Evolutionary conservation across 2,329 filamentous ascomycete genomes (phyloP).

Genomic region (Dothistroma pini): DNA sequence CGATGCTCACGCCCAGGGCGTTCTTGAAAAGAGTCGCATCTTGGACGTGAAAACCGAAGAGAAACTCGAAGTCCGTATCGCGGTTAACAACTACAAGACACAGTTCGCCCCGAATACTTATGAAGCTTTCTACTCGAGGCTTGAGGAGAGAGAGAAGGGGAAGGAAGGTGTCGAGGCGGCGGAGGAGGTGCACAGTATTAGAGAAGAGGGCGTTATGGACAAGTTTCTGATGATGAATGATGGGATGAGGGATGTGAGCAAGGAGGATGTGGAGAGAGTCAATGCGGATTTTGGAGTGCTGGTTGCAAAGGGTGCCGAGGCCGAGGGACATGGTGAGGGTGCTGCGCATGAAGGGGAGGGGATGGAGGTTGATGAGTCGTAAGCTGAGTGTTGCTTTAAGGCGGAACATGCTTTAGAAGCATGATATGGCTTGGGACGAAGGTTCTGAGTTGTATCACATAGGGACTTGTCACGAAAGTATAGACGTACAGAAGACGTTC

Average conservation of each 20-base stretch:
- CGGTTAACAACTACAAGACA: slow-evolving; percentile 42
- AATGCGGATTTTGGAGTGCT: slow-evolving; percentile 34
- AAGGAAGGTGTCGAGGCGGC: slow-evolving; percentile 36
- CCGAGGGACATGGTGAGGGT: slow-evolving; percentile 9
- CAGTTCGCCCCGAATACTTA: slow-evolving; percentile 42
- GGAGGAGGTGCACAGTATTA: slow-evolving; percentile 33
- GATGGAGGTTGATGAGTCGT: slow-evolving; percentile 25
- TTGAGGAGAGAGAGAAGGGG: slow-evolving; percentile 35
- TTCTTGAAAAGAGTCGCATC: slow-evolving; percentile 13
- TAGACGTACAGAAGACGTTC: slow-evolving; percentile 1
- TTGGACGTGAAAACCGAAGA: slow-evolving; percentile 36
- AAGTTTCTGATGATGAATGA: slow-evolving; percentile 43
- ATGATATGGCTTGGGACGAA: neutral
- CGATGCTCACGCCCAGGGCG: slow-evolving; percentile 1
- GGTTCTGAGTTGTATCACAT: neutral
- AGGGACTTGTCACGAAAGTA: neutral
- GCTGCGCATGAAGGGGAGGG: slow-evolving; percentile 21
- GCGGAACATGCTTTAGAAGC: neutral
- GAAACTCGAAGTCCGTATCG: slow-evolving; percentile 44
- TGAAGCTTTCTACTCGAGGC: slow-evolving; percentile 39
- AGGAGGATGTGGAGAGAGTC: slow-evolving; percentile 45
- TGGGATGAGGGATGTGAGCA: slow-evolving; percentile 46
- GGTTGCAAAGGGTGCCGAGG: slow-evolving; percentile 19
- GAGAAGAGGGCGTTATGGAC: slow-evolving; percentile 40
- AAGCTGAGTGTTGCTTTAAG: neutral